These are phyloP conservation scores for Microcyclospora pomicola DNA, from an alignment of 2,329 filamentous ascomycete genomes.

Conservation along the genomic window DNA sequence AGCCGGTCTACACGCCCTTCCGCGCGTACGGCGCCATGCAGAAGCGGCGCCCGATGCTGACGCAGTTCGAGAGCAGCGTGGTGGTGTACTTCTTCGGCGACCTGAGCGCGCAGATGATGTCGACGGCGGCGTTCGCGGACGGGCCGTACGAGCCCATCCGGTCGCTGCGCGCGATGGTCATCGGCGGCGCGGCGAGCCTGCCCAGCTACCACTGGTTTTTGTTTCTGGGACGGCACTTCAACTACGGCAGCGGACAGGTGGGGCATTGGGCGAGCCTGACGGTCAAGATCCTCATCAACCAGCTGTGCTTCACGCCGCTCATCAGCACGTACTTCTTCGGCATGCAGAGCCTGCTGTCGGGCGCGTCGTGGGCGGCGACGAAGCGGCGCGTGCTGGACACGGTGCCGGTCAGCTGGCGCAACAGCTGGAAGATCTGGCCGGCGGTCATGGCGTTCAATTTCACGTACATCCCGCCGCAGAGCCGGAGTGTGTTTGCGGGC, in stretches of 20 bases:
- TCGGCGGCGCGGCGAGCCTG: conserved; percentile 60
- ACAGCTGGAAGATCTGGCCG: conserved; percentile 80
- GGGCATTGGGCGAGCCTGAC: conserved; percentile 50
- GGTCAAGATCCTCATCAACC: conserved; percentile 69
- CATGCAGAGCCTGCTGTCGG: conserved; percentile 38
- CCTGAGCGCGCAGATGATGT: conserved; percentile 59
- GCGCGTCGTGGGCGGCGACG: conserved; percentile 49
- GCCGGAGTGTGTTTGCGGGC: conserved; percentile 63
- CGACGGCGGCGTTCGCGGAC: conserved; percentile 12
- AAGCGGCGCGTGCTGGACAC: conserved; percentile 59
- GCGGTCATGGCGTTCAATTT: conserved; percentile 77
- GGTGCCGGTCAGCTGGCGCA: conserved; percentile 61
- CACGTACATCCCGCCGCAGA: conserved; percentile 66
- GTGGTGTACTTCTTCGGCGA: conserved; percentile 70
- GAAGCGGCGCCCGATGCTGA: conserved; percentile 57
- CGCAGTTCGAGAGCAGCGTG: conserved; percentile 62
- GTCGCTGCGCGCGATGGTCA: conserved; percentile 57
- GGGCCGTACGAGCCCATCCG: conserved; percentile 52
- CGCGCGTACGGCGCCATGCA: conserved; percentile 56
- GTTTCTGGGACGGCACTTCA: conserved; percentile 69
- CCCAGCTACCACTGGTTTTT: conserved; percentile 75
- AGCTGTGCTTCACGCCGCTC: conserved; percentile 61
- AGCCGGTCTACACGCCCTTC: conserved; percentile 32
- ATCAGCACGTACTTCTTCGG: conserved; percentile 41
- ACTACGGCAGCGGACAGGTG: conserved; percentile 48